Evolutionary conservation across 163 green algal species (phyloP).

Genomic region (Chloromonas sp.): DNA sequence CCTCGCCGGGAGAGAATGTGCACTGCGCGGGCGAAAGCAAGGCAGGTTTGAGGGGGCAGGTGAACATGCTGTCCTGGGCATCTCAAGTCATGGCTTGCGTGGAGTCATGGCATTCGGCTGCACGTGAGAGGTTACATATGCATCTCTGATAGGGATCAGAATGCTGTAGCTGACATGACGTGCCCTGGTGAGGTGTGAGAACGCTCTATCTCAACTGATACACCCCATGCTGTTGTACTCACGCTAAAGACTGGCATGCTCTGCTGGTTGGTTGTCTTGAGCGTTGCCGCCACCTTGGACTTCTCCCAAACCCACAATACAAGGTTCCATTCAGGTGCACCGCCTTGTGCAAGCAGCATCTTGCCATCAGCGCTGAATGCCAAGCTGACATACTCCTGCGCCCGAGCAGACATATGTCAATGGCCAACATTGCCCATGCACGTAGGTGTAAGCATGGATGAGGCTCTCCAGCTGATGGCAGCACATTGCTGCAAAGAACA

Average conservation of each 20-base stretch:
- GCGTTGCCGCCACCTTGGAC: conserved; percentile 58
- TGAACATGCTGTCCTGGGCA: no score
- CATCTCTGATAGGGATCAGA: no score
- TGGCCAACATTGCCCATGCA: neutral
- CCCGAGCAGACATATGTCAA: neutral
- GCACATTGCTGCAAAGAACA: neutral
- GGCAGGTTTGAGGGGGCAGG: no score
- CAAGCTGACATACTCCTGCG: conserved; percentile 79
- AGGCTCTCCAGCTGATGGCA: neutral
- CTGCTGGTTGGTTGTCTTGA: conserved; percentile 56
- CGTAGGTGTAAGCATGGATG: neutral
- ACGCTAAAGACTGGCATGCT: conserved; percentile 54
- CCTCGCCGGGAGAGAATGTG: conserved; percentile 22
- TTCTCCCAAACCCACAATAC: conserved; percentile 88
- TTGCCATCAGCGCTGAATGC: conserved; percentile 77
- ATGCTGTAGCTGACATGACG: no score
- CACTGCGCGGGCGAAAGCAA: conserved; percentile 27
- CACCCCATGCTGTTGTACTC: conserved; percentile 7
- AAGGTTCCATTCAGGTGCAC: conserved; percentile 79
- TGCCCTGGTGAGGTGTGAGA: no score
- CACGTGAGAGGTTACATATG: no score
- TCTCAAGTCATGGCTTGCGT: no score
- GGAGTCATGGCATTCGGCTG: no score
- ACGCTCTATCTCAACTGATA: no score
- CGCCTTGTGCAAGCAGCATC: conserved; percentile 72